These are phyloP conservation scores for Maudiozyma pseudohumilis DNA, from an alignment of 805 yeast species.

Conservation along the genomic window DNA sequence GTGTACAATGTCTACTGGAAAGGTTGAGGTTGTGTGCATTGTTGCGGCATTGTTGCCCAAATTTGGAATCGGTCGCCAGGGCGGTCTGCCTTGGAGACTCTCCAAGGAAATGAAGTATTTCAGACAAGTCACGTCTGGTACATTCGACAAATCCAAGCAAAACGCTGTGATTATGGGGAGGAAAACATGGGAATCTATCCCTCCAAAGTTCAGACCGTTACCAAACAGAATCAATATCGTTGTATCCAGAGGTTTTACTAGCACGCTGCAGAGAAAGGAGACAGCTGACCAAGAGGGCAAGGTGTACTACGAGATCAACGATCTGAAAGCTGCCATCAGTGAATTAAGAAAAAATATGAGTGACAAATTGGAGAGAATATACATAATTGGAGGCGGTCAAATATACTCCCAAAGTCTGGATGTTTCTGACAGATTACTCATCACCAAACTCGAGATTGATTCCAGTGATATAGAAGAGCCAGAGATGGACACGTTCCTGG, in stretches of 20 bases:
- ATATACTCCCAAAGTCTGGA: constrained; percentile 51
- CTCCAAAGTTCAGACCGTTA: constrained; percentile 72
- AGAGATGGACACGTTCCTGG: constrained; percentile 65
- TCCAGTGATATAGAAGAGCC: constrained; percentile 22
- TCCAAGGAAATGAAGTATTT: constrained; percentile 80
- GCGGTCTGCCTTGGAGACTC: constrained; percentile 81
- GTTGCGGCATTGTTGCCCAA: constrained; percentile 81
- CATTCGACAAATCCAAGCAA: constrained; percentile 26
- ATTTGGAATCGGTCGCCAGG: constrained; percentile 76
- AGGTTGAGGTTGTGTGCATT: constrained; percentile 45
- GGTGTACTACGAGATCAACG: constrained; percentile 27
- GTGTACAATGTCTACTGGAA: constrained; percentile 4
- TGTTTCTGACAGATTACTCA: constrained; percentile 43
- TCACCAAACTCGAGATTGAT: constrained; percentile 52
- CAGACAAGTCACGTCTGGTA: constrained; percentile 53
- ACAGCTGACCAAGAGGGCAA: constrained; percentile 5
- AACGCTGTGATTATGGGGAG: constrained; percentile 95
- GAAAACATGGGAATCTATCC: constrained; percentile 92
- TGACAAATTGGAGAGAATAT: constrained; percentile 44
- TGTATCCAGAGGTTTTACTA: constrained; percentile 41
- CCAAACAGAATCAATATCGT: constrained; percentile 67
- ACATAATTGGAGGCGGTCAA: constrained; percentile 89
- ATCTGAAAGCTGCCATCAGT: constrained; percentile 37
- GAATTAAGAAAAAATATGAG: constrained; percentile 14
- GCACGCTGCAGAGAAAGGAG: constrained; percentile 2